A percentile compares a stretch with the other conserved stretches of the same genome.
Conservation (phyloP, 73 alveolate genomes). For the Stentor roeselii region DNA sequence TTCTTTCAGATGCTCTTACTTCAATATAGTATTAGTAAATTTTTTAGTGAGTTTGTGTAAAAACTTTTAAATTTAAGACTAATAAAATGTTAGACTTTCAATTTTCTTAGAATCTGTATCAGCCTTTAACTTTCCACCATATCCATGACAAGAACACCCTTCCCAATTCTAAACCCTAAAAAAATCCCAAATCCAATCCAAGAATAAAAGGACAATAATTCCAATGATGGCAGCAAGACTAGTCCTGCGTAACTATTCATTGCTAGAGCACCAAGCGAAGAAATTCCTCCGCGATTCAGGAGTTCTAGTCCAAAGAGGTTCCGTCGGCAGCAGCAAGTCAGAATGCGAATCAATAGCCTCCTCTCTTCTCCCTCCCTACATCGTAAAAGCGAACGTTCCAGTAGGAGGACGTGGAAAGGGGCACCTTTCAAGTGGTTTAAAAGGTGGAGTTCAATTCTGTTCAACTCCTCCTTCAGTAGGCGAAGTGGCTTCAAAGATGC, state of each 20-base stretch:
- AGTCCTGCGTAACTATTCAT: slow-evolving; percentile 1
- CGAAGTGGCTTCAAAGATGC: slow-evolving; percentile 61
- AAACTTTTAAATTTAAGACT: no score
- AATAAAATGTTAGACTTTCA: no score
- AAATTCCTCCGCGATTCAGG: slow-evolving; percentile 58
- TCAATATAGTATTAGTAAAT: no score
- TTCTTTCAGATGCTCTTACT: no score
- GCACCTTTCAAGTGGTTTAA: slow-evolving; percentile 57
- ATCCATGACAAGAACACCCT: no score
- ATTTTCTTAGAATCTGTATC: no score
- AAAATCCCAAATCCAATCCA: no score
- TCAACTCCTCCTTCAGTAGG: slow-evolving; percentile 69
- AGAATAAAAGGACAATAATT: no score
- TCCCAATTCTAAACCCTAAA: no score
- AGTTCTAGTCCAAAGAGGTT: slow-evolving; percentile 66
- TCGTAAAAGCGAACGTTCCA: slow-evolving; percentile 46
- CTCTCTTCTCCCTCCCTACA: background rate
- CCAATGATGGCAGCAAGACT: slow-evolving; percentile 32
- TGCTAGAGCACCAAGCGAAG: slow-evolving; percentile 67
- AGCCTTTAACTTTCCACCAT: no score
- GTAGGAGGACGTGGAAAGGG: slow-evolving; percentile 70
- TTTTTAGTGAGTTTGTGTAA: no score
- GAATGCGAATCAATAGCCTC: background rate
- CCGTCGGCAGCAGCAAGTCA: slow-evolving; percentile 6
- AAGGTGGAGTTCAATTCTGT: slow-evolving; percentile 79